Percentiles rank a stretch among this genome's conserved stretches.
Evolutionary conservation across 2,329 filamentous ascomycete species (phyloP).

Genomic region (Aureobasidium leucospermi): DNA sequence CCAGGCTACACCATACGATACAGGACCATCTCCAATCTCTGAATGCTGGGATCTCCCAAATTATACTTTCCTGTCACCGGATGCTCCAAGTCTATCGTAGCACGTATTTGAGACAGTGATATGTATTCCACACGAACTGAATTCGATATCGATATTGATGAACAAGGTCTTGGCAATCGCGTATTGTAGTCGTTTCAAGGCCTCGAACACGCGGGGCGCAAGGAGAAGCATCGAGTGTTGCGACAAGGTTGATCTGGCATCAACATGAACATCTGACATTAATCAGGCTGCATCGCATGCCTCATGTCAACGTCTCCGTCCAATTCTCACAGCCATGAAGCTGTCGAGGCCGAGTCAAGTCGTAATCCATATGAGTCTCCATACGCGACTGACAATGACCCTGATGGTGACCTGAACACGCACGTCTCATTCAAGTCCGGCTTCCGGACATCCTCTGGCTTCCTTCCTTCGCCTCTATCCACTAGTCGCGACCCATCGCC

Average conservation of each 20-base stretch:
- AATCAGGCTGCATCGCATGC: conserved; percentile 18
- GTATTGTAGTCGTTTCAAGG: neutral
- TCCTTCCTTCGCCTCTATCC: conserved; percentile 34
- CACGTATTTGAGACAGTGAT: too few species aligned
- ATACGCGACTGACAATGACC: conserved; percentile 39
- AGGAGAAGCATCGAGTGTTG: neutral
- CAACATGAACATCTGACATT: neutral
- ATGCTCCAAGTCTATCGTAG: too few species aligned
- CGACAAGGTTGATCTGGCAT: neutral
- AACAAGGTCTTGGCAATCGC: too few species aligned
- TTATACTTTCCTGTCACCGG: too few species aligned
- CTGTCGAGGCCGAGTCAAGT: conserved; percentile 40
- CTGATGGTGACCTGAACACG: conserved; percentile 20
- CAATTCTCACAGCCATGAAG: conserved; percentile 24
- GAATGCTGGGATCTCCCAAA: too few species aligned
- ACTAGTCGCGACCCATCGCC: conserved; percentile 22
- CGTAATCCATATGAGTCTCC: conserved; percentile 33
- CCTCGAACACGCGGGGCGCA: neutral
- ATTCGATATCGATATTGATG: too few species aligned
- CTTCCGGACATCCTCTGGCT: conserved; percentile 37
- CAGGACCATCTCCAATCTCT: too few species aligned
- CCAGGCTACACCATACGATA: too few species aligned
- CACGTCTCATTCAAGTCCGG: conserved; percentile 64
- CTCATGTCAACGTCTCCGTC: conserved; percentile 29
- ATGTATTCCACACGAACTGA: too few species aligned